These are phyloP conservation scores for Kodamaea kaohsiungensis DNA, from an alignment of 805 yeast species.

Conservation along the genomic window DNA sequence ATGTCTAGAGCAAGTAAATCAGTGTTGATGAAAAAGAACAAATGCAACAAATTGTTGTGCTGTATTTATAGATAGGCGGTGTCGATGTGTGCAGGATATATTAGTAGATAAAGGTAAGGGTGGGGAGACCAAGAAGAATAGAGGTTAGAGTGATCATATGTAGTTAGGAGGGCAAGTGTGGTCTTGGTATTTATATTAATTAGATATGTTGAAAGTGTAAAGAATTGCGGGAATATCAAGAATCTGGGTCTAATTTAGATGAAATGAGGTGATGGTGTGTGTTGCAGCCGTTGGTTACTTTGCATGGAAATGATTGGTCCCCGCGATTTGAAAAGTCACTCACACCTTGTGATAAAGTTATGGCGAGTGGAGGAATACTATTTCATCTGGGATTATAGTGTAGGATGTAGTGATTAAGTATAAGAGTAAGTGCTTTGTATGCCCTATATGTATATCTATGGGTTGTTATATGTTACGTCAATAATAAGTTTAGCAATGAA, in stretches of 20 bases:
- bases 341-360: background rate
- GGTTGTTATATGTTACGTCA: too few species aligned
- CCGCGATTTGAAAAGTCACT: background rate
- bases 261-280: background rate
- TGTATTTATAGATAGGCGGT: conserved; percentile 1
- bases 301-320: background rate
- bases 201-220: background rate
- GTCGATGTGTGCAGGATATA: background rate
- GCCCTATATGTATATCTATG: too few species aligned
- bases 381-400: background rate
- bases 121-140: background rate
- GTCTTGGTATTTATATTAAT: background rate
- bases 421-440: too few species aligned
- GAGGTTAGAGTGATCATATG: background rate
- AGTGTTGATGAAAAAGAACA: background rate
- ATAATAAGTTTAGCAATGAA: background rate
- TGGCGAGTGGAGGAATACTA: background rate
- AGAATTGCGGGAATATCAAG: background rate
- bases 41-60: background rate
- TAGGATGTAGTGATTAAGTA: too few species aligned
- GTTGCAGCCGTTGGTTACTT: background rate
- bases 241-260: background rate
- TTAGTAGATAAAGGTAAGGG: background rate
- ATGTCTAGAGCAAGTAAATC: conserved; percentile 19
- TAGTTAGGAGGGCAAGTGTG: background rate